Conservation (phyloP, 495 filamentous ascomycete genomes). For the Aspergillus affinis region DNA sequence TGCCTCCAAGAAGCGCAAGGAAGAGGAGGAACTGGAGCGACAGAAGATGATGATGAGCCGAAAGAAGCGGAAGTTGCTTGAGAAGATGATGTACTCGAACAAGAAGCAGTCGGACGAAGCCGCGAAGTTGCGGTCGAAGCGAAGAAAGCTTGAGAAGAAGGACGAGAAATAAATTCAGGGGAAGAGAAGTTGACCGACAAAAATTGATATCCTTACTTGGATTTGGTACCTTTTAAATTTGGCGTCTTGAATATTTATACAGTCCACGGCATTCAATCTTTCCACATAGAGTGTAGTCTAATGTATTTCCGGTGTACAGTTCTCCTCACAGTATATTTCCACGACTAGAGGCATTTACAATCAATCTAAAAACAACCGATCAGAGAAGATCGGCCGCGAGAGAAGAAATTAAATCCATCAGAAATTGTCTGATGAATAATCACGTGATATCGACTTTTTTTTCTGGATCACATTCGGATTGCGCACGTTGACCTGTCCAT, state of each 20-base stretch:
- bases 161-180: slow-evolving; percentile 29
- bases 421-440: neutral
- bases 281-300: neutral
- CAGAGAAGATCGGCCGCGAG: neutral
- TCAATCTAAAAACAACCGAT: neutral
- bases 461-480: slow-evolving; percentile 4
- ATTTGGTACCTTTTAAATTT: neutral
- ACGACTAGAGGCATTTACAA: neutral
- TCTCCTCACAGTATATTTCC: neutral
- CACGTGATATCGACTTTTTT: slow-evolving; percentile 16
- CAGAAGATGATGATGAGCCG: slow-evolving; percentile 91
- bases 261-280: neutral
- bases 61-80: slow-evolving; percentile 85
- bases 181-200: slow-evolving; percentile 18
- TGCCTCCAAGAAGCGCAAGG: slow-evolving; percentile 65
- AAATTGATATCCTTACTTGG: slow-evolving; percentile 5
- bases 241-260: slow-evolving; percentile 3
- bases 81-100: slow-evolving; percentile 90
- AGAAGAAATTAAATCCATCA: neutral
- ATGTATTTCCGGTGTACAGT: neutral
- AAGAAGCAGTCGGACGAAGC: slow-evolving; percentile 80
- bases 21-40: slow-evolving; percentile 80
- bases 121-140: slow-evolving; percentile 72
- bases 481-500: neutral
- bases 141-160: slow-evolving; percentile 81